These are phyloP conservation scores for Fusarium abutilonis DNA, from an alignment of 2,329 filamentous ascomycete genomes.

Conservation along the genomic window DNA sequence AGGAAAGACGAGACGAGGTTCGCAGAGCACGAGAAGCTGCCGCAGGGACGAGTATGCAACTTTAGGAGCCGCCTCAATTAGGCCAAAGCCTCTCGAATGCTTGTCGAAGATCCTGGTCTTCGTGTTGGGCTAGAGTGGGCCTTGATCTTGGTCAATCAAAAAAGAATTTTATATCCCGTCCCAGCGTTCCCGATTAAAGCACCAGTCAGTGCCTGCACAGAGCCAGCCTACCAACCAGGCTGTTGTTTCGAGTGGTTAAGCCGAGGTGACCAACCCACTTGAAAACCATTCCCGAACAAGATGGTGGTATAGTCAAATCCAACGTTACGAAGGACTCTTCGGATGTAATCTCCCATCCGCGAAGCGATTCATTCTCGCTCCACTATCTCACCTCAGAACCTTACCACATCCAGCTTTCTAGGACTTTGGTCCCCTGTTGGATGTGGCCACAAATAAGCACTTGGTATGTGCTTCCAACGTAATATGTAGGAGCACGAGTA, in stretches of 20 bases:
- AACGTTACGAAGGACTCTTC: neutral
- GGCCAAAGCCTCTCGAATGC: neutral
- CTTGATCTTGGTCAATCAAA: constrained; percentile 14
- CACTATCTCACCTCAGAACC: constrained; percentile 3
- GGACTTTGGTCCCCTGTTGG: constrained; percentile 2
- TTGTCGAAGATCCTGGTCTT: constrained; percentile 1
- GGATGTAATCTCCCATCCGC: constrained; percentile 1
- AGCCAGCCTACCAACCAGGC: neutral
- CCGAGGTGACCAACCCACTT: neutral
- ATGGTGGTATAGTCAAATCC: constrained; percentile 2
- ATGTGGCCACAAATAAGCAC: constrained; percentile 6
- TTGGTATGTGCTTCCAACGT: neutral
- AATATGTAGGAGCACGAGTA: neutral
- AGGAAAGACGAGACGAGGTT: constrained; percentile 65
- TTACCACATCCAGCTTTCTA: constrained; percentile 1
- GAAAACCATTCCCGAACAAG: constrained; percentile 7
- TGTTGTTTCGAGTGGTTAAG: neutral
- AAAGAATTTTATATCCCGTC: neutral
- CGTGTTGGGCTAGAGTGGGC: constrained; percentile 9
- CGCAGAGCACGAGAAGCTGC: constrained; percentile 66
- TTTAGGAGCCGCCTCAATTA: constrained; percentile 39
- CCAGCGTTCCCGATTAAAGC: constrained; percentile 14
- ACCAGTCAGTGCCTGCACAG: constrained; percentile 3
- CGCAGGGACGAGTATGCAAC: constrained; percentile 66
- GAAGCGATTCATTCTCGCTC: constrained; percentile 4